phyloP scores from a whole-genome alignment of 106 monocot species.

The Xerophyta viscosa region DNA sequence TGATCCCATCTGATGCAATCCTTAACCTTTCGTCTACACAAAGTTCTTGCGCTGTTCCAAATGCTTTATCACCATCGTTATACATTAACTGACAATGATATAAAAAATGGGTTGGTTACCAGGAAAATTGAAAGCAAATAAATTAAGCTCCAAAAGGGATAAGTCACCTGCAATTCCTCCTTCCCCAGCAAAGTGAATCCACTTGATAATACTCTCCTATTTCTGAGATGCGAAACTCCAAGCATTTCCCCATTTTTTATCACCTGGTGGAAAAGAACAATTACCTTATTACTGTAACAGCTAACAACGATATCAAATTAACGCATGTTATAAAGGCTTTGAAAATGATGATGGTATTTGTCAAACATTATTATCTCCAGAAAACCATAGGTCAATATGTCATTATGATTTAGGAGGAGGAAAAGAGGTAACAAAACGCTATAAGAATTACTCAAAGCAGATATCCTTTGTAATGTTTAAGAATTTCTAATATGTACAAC shows the following conservation, averaged over 20 bases:
- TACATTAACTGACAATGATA: slow-evolving; percentile 72
- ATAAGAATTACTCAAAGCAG: too few relatives aligned
- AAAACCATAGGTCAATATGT: too few relatives aligned
- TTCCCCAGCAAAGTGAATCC: slow-evolving; percentile 79
- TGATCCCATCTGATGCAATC: slow-evolving; percentile 92
- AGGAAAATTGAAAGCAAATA: slow-evolving; percentile 5
- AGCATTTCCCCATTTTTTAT: slow-evolving; percentile 99
- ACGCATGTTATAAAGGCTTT: too few relatives aligned
- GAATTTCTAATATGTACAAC: too few relatives aligned
- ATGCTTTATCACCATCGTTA: slow-evolving; percentile 97
- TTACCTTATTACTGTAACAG: too few relatives aligned
- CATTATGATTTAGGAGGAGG: too few relatives aligned
- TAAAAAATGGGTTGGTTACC: background rate
- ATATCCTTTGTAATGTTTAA: too few relatives aligned
- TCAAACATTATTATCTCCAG: too few relatives aligned
- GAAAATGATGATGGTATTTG: too few relatives aligned
- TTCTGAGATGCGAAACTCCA: slow-evolving; percentile 97
- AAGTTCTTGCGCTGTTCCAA: slow-evolving; percentile 89
- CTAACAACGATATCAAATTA: too few relatives aligned
- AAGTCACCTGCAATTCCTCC: slow-evolving; percentile 67
- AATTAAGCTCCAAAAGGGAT: background rate
- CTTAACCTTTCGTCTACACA: slow-evolving; percentile 91
- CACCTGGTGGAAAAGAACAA: slow-evolving; percentile 32
- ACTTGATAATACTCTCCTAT: slow-evolving; percentile 90
- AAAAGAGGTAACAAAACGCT: too few relatives aligned